These are phyloP conservation scores for Millerozyma miso DNA, from an alignment of 805 yeast species.

Conservation along the genomic window DNA sequence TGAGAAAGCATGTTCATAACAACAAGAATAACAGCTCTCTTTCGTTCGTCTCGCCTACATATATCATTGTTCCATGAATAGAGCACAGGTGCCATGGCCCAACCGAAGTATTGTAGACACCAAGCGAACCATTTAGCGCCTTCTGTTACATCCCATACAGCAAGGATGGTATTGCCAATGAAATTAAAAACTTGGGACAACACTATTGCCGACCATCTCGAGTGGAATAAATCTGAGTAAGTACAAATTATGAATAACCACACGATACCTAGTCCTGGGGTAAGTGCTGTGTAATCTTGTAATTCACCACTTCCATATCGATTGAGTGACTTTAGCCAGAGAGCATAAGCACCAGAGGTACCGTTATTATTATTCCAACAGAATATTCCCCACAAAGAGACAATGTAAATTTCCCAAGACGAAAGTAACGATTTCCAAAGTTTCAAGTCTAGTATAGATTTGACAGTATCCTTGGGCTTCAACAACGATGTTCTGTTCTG, in stretches of 20 bases:
- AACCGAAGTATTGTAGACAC: conserved; percentile 50
- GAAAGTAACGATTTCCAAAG: conserved; percentile 46
- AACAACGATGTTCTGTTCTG: conserved; percentile 9
- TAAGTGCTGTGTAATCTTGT: conserved; percentile 36
- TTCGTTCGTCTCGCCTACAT: conserved; percentile 48
- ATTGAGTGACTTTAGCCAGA: conserved; percentile 44
- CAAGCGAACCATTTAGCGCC: conserved; percentile 58
- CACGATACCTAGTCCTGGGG: conserved; percentile 35
- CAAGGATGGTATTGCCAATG: conserved; percentile 47
- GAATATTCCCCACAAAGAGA: conserved; percentile 48
- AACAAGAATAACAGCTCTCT: conserved; percentile 51
- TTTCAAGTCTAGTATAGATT: conserved; percentile 32
- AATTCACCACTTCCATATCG: conserved; percentile 28
- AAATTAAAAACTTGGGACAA: conserved; percentile 48
- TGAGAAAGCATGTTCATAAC: conserved; percentile 48
- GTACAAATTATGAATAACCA: conserved; percentile 28
- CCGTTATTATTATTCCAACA: conserved; percentile 57
- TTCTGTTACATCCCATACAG: conserved; percentile 50
- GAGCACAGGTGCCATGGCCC: conserved; percentile 55
- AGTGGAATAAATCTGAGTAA: conserved; percentile 30
- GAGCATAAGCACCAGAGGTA: conserved; percentile 26
- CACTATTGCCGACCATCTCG: conserved; percentile 43
- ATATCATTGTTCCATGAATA: conserved; percentile 53
- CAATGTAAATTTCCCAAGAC: conserved; percentile 54
- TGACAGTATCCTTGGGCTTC: conserved; percentile 16